Base-by-base conservation (phyloP, 495 filamentous ascomycete genomes). In the Aspergillus bertholletiae region DNA sequence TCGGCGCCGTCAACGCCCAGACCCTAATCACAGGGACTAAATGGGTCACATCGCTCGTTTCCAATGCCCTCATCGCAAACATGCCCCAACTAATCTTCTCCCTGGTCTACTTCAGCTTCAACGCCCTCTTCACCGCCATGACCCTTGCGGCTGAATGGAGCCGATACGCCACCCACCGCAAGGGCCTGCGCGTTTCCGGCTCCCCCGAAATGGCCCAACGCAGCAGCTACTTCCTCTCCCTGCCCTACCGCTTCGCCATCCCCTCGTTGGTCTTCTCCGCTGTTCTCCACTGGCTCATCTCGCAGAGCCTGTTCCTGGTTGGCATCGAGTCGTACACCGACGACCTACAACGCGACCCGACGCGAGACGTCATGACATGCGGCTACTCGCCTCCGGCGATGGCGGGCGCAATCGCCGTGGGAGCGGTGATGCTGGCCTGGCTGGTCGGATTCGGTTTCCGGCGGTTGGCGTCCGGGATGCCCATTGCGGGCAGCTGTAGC, bases 201-300 rank as follows among this genome's bases (percentile, higher is more conserved):
- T 68, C 73, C 1, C 72, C 73, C 0, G 46, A 53, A 32, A 69
- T 71, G 0, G 32, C 47, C 5, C 82, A 85, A 55, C 68, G 72
- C 3, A 64, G 62, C 3, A 77, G 74, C 7, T 77, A 79, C 58
- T 75, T 67, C 50, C 72, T 81, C 0, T 68, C 72, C 30, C 66
- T 82, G 3, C 78, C 78, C 0, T 80, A 74, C 32, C 61, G 59
- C 9, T 80, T 74, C 56, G 63, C 57, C 8, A 27, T 78, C 12
- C 71, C 75, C 1, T 62, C 81, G 0, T 35, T 73, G 0, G 30
- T 55, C 12, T 24, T 64, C 18, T 68, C 64, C 3, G 62, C 56
- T 3, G 0, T 70, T 5, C 54, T 78, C 7, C 77, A 80, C 54
- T 79, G 68, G 68, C 63, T 75, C 0, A 41, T 73, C 0, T 77